Base-by-base conservation (phyloP, 306 rosid genomes). In the Cicer bijugum region DNA sequence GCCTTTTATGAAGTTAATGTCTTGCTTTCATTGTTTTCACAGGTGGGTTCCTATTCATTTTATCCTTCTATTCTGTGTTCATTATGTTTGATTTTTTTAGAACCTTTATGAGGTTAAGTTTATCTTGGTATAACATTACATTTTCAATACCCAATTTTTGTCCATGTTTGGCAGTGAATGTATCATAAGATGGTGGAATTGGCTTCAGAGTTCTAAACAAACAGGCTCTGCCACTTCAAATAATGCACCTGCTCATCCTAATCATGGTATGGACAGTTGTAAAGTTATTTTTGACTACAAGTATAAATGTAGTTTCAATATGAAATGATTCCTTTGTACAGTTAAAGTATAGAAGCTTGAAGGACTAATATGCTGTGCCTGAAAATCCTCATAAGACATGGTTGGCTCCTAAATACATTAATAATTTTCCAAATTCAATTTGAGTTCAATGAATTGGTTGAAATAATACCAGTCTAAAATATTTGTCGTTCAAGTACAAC, bases 21-120 rank as follows among this genome's bases (percentile, higher is more conserved):
- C 97, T 57, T 92, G 97, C 76, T 89, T 92, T 78, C 97, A 92
- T 77, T 92, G 97, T 78, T 89, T 89, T 75, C 96, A 89, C 85
- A 82, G 96, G 97, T 88, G 46, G 45, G 7, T 11, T 33, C 63
- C 51, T 35, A 10, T 66, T 50, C 60, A 52, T 7, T 33, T 20
- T 48, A 6, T 51, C 65, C 55, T 65, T 15, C 6, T 51, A 1
- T 59, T 66, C 48, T 52, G 40, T 35, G 9, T 74, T 61, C 53
- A 67, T 40, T 66, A 74, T 20, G 10, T 33, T 53, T 35, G 42
- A 35, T 58, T 51, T 57, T 66, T 56, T 69, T 40, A 62, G 40
- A 62, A 69, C 28, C 61, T 68, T 45, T 28, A 44, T 69, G 56
- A 16, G 3, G 66, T 52, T 69, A 81, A 47, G 60, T 51, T 45